Base-by-base conservation (phyloP, 2,329 filamentous ascomycete genomes). In the Dactylella cylindrospora region DNA sequence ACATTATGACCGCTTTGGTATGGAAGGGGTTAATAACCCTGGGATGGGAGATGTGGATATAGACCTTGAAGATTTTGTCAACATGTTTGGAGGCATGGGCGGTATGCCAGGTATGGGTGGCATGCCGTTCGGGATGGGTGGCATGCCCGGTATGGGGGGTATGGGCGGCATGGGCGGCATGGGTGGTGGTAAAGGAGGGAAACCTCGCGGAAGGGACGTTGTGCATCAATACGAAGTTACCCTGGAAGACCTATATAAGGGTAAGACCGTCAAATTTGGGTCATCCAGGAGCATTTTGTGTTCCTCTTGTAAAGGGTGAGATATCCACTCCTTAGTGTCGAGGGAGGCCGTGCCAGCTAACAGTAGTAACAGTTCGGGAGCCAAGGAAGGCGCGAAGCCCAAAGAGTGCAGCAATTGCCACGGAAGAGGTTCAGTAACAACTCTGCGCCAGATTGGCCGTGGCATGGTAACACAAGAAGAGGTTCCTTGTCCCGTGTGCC, bases 201-300 rank as follows among this genome's bases (percentile, higher is more conserved):
- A 82, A 8, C 77, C 77, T 66, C 78, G 80, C 67, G 90, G 91
- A 38, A 83, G 81, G 47, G 84, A 90, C 67, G 91, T 96, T 73
- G 85, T 95, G 72, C 88, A 95, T 70, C 82, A 88, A 69, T 97
- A 98, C 75, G 84, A 90, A 72, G 88, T 97, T 55, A 86, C 84
- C 1, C 76, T 98, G 60, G 93, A 97, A 73, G 93, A 98, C 74
- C 79, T 98, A 25, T 98, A 97, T 80, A 96, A 95, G 76, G 93
- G 93, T 70, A 96, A 97, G 79, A 96, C 93, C 0, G 93, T 95
- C 71, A 93, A 94, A 76, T 96, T 98, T 73, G 84, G 89, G 6
- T 93, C 88, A 70, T 94, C 90, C 70, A 97, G 97, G 78, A 91
- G 95, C 71, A 81, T 96, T 64, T 79, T 95, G 64, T 98, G 93